A percentile compares a stretch with the other conserved stretches of the same genome.
Evolutionary conservation across 345 rosid genomes (phyloP).

Genomic region (Eutrema japonicum): DNA sequence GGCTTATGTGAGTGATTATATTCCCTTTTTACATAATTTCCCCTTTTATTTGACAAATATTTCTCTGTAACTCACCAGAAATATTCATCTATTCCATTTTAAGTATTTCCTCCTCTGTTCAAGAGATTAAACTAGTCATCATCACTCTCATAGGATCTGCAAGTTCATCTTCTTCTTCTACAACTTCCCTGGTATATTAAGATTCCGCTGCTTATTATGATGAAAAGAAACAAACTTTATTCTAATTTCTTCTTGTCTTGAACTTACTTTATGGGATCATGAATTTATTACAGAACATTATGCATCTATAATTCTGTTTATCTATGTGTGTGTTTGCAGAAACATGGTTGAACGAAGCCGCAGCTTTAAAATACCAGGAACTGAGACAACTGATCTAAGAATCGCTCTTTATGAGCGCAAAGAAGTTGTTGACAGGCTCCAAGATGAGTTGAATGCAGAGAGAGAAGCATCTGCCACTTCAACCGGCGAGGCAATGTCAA

Average conservation of each 20-base stretch:
- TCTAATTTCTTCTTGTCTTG: background rate
- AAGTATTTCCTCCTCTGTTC: slow-evolving; percentile 17
- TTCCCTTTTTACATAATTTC: slow-evolving; percentile 21
- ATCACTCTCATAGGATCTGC: slow-evolving; percentile 1
- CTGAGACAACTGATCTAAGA: slow-evolving; percentile 49
- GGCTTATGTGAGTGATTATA: slow-evolving; percentile 30
- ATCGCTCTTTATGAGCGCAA: slow-evolving; percentile 67
- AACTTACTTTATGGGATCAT: background rate
- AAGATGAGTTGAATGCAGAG: slow-evolving; percentile 67
- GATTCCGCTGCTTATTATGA: slow-evolving; percentile 18
- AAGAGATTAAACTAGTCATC: slow-evolving; percentile 19
- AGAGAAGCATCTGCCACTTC: slow-evolving; percentile 80
- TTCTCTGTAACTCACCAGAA: slow-evolving; percentile 19
- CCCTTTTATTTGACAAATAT: background rate
- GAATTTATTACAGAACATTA: slow-evolving; percentile 16
- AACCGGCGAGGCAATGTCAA: slow-evolving; percentile 77
- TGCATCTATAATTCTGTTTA: background rate
- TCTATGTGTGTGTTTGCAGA: slow-evolving; percentile 26
- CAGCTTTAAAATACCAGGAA: slow-evolving; percentile 45
- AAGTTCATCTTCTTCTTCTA: slow-evolving; percentile 22
- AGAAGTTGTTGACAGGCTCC: slow-evolving; percentile 70
- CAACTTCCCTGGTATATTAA: slow-evolving; percentile 14
- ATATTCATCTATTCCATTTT: slow-evolving; percentile 6
- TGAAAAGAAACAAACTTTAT: background rate
- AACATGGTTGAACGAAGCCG: slow-evolving; percentile 54